Evolutionary conservation across 306 rosid genomes (phyloP), one percentile per base, ranked within the genome.

Genomic region (Delonix regia): DNA sequence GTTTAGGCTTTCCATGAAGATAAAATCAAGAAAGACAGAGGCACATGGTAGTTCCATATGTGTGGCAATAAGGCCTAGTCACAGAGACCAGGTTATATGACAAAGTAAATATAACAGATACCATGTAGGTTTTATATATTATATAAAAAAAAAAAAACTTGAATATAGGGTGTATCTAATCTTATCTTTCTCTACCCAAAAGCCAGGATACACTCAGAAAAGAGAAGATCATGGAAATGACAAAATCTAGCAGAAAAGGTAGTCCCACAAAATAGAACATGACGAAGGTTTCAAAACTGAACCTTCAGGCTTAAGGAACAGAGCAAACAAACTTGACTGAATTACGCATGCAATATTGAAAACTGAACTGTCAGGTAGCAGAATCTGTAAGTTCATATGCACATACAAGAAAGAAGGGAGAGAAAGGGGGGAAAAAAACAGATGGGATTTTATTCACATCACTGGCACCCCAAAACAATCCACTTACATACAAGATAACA

Each of bases 401-500:
- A 63, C 44, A 68, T 9, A 48, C 33, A 11, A 42, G 73, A 61
- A 28, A 48, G 30, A 48, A 19, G 59, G 30, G 36, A 72, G 16
- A 49, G 21, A 39, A 15, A 11, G 3, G 47, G 13, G 0, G 33
- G 52, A 82, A 80, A 27, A 81, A 86, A 82, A 82, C 82, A 85
- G 82, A 78, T 80, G 82, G 84, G 88, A 38, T 82, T 77, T 87
- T 87, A 87, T 87, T 87, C 85, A 80, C 85, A 85, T 81, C 83
- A 87, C 79, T 85, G 79, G 87, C 88, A 87, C 88, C 91, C 91
- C 76, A 78, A 87, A 85, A 82, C 87, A 87, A 87, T 87, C 81
- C 87, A 87, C 88, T 77, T 87, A 83, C 85, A 83, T 74, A 83
- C 82, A 83, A 76, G 83, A 84, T 77, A 83, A 82, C 82, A 70